Evolutionary conservation across 164 flowering plant genomes (phyloP).

Genomic region (Aristolochia contorta): DNA sequence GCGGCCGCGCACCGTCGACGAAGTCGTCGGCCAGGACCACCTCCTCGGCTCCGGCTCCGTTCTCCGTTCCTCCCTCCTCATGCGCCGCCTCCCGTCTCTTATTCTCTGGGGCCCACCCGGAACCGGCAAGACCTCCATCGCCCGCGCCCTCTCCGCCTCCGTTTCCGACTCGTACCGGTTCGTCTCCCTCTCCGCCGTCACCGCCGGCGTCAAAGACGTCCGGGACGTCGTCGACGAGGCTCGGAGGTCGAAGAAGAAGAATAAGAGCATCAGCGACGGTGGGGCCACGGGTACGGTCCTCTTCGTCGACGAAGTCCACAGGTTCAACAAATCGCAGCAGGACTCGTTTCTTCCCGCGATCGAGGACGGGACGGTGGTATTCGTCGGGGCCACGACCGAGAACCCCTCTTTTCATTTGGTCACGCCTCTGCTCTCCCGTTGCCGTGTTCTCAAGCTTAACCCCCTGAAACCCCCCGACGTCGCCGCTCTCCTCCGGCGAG

Average conservation of each 20-base stretch:
- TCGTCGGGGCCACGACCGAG: constrained; percentile 88
- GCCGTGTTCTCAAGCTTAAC: constrained; percentile 55
- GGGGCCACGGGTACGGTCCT: constrained; percentile 35
- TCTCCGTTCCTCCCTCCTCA: constrained; percentile 39
- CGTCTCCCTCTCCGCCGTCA: constrained; percentile 66
- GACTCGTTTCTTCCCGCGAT: constrained; percentile 80
- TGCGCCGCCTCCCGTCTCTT: constrained; percentile 57
- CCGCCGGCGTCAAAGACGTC: constrained; percentile 78
- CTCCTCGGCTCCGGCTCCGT: constrained; percentile 38
- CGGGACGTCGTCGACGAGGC: constrained; percentile 72
- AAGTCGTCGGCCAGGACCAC: constrained; percentile 77
- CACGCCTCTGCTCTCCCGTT: constrained; percentile 71
- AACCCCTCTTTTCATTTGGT: constrained; percentile 86
- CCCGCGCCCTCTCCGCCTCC: constrained; percentile 50
- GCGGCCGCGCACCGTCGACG: constrained; percentile 59
- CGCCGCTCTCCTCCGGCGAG: constrained; percentile 29
- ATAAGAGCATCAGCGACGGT: neutral
- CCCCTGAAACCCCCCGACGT: constrained; percentile 41
- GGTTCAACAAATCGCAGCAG: constrained; percentile 82
- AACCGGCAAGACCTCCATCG: constrained; percentile 83
- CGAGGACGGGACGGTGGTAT: constrained; percentile 74
- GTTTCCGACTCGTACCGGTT: constrained; percentile 27
- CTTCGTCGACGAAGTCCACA: constrained; percentile 86
- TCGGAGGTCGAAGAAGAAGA: constrained; percentile 20
- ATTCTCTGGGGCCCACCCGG: constrained; percentile 95